Conservation (phyloP, 345 rosid genomes). For the Anastatica hierochuntica region DNA sequence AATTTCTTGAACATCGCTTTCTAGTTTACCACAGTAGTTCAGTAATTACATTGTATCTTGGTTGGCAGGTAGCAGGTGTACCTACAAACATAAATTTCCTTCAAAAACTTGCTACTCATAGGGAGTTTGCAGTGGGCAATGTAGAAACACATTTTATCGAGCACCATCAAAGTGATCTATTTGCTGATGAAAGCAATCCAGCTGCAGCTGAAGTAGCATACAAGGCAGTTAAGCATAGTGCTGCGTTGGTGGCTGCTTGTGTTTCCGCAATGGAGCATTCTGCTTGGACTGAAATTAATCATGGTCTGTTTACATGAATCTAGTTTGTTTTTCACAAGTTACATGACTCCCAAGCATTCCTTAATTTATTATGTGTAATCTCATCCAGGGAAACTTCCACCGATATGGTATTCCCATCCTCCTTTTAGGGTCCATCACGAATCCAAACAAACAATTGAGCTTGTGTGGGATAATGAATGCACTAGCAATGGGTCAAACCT, state of each 20-base stretch:
- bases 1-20: background rate
- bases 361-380: conserved; percentile 15
- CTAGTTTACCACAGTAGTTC: too few species aligned
- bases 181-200: conserved; percentile 48
- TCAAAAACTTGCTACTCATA: conserved; percentile 63
- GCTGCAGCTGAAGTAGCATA: conserved; percentile 35
- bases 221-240: conserved; percentile 42
- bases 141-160: conserved; percentile 97
- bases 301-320: conserved; percentile 39
- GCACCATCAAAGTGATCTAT: conserved; percentile 61
- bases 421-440: conserved; percentile 79
- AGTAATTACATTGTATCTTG: conserved; percentile 7
- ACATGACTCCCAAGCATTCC: background rate
- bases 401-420: conserved; percentile 65
- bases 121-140: conserved; percentile 60
- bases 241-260: conserved; percentile 67
- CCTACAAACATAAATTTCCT: conserved; percentile 87
- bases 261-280: conserved; percentile 47
- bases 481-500: conserved; percentile 34
- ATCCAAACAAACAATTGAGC: conserved; percentile 43
- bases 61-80: conserved; percentile 82
- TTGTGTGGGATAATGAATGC: conserved; percentile 67
- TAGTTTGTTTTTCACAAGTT: conserved; percentile 7
- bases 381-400: conserved; percentile 43
- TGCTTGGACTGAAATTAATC: conserved; percentile 29